Conservation (phyloP, 1,284 basidiomycete species). For the Prillingera fragicola region DNA sequence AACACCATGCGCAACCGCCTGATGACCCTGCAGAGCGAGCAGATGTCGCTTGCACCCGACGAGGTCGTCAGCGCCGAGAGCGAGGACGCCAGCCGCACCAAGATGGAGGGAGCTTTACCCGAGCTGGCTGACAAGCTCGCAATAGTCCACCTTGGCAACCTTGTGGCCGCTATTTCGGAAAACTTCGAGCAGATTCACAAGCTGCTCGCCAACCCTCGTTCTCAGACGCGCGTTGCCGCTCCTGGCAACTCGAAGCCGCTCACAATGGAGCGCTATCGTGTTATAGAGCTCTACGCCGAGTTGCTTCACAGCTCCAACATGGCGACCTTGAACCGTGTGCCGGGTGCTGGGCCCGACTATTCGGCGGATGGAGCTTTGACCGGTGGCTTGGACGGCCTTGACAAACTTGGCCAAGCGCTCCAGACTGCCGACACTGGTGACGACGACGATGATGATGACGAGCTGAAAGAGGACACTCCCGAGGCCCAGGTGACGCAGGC, state of each 20-base stretch:
- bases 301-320: slow-evolving; percentile 97
- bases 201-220: slow-evolving; percentile 67
- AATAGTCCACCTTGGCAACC: slow-evolving; percentile 83
- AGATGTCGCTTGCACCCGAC: not conserved
- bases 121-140: slow-evolving; percentile 87
- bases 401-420: slow-evolving; percentile 75
- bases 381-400: slow-evolving; percentile 72
- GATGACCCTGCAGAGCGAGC: slow-evolving; percentile 57
- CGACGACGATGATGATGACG: slow-evolving; percentile 56
- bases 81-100: slow-evolving; percentile 60
- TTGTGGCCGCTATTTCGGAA: slow-evolving; percentile 72
- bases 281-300: slow-evolving; percentile 95
- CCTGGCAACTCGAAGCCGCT: slow-evolving; percentile 70
- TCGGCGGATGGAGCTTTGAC: slow-evolving; percentile 70
- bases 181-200: slow-evolving; percentile 66
- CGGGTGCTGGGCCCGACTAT: slow-evolving; percentile 67
- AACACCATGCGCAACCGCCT: slow-evolving; percentile 86
- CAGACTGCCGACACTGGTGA: slow-evolving; percentile 49
- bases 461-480: slow-evolving; percentile 44
- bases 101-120: slow-evolving; percentile 72
- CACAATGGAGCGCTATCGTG: slow-evolving; percentile 92
- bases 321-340: slow-evolving; percentile 80
- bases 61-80: slow-evolving; percentile 10
- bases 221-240: slow-evolving; percentile 63
- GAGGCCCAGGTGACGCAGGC: slow-evolving; percentile 58